Evolutionary conservation across 768 basidiomycete species (phyloP).

Genomic region (Kwoniella heveanensis): DNA sequence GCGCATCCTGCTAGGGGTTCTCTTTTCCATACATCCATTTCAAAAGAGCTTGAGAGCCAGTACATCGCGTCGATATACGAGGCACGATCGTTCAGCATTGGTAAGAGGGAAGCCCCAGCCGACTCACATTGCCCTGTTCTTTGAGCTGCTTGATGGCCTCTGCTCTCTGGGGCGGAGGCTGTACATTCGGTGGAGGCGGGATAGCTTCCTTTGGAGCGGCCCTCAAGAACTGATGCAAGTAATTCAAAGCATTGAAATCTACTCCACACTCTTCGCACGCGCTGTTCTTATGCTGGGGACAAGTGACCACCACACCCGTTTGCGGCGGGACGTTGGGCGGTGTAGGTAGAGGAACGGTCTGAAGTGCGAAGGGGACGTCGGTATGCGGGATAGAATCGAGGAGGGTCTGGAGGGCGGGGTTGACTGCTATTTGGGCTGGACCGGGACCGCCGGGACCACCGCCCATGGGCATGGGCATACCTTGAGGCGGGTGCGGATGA

Average conservation of each 20-base stretch:
- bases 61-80: background rate
- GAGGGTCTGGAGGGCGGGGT: conserved; percentile 41
- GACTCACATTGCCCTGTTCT: conserved; percentile 89
- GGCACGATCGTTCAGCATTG: too few relatives aligned
- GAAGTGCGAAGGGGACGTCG: conserved; percentile 37
- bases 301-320: conserved; percentile 62
- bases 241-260: conserved; percentile 76
- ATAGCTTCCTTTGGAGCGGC: conserved; percentile 61
- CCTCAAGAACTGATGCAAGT: conserved; percentile 69
- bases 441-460: conserved; percentile 9
- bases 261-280: conserved; percentile 72
- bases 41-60: background rate
- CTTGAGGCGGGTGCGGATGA: conserved; percentile 16
- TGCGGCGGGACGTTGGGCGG: conserved; percentile 41
- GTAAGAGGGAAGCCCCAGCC: background rate
- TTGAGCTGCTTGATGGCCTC: conserved; percentile 76
- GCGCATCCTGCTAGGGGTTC: too few relatives aligned
- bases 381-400: conserved; percentile 50
- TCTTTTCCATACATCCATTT: background rate
- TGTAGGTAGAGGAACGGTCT: conserved; percentile 30
- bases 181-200: conserved; percentile 76
- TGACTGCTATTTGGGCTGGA: conserved; percentile 32
- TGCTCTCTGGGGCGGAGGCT: conserved; percentile 70
- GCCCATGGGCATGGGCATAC: background rate
- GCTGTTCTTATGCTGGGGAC: conserved; percentile 69